phyloP scores from a whole-genome alignment of 495 filamentous ascomycete species.

The Platismatia glauca region DNA sequence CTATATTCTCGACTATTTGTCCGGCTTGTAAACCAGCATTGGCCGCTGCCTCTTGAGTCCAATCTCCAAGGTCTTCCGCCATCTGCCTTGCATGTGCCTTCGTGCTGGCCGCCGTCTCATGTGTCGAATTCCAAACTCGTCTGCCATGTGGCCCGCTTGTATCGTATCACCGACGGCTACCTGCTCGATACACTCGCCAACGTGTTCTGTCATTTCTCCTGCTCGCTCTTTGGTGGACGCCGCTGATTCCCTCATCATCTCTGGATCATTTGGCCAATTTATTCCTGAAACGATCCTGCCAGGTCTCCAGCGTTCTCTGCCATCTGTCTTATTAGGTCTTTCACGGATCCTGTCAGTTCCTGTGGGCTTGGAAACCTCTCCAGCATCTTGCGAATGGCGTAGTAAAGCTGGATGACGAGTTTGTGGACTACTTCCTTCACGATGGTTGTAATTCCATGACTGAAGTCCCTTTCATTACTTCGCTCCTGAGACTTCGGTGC shows the following conservation, averaged over 20 bases:
- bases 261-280: background rate
- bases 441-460: conserved; percentile 83
- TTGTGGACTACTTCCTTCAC: conserved; percentile 74
- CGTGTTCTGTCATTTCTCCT: background rate
- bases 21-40: no score
- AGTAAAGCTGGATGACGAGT: conserved; percentile 64
- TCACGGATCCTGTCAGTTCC: conserved; percentile 31
- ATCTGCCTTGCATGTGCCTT: conserved; percentile 27
- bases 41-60: background rate
- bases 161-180: background rate
- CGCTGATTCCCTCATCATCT: background rate
- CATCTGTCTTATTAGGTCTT: conserved; percentile 28
- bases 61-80: background rate
- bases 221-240: background rate
- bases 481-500: conserved; percentile 59
- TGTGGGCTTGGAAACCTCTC: conserved; percentile 39
- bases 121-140: background rate
- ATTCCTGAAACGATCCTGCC: background rate
- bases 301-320: conserved; percentile 3
- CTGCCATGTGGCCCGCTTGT: background rate
- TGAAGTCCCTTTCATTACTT: conserved; percentile 76
- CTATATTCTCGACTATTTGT: background rate
- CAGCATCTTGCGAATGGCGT: conserved; percentile 28
- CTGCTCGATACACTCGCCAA: background rate
- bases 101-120: background rate